Evolutionary conservation across 1,284 basidiomycete species (phyloP).

Genomic region (Tausonia pullulans): DNA sequence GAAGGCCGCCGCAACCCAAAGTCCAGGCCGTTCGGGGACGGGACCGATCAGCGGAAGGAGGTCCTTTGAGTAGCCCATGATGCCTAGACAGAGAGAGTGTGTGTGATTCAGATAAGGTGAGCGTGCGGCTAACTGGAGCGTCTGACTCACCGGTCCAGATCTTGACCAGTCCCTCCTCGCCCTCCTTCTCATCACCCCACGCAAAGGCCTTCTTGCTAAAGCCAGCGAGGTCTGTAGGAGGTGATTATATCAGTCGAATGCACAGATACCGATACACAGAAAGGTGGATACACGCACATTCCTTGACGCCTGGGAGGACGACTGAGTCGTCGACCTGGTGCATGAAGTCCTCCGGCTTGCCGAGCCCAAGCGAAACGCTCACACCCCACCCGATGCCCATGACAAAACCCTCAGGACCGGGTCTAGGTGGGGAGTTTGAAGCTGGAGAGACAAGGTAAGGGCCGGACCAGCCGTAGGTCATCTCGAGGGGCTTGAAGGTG

Average conservation of each 20-base stretch:
- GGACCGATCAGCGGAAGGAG: constrained; percentile 23
- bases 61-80: constrained; percentile 24
- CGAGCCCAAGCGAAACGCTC: neutral
- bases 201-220: constrained; percentile 20
- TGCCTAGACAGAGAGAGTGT: constrained; percentile 8
- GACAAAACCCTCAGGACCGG: neutral
- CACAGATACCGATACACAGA: neutral
- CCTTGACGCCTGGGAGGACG: neutral
- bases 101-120: neutral
- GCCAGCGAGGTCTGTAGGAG: constrained; percentile 1
- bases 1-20: constrained; percentile 22
- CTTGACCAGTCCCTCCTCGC: constrained; percentile 23
- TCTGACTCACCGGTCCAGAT: constrained; percentile 21
- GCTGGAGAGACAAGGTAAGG: constrained; percentile 11
- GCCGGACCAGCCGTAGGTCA: constrained; percentile 8
- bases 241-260: constrained; percentile 9
- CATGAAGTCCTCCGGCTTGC: constrained; percentile 3
- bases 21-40: constrained; percentile 19
- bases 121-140: neutral
- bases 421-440: neutral
- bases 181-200: constrained; percentile 22
- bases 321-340: constrained; percentile 1
- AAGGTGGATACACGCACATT: neutral
- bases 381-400: constrained; percentile 9
- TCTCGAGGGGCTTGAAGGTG: neutral